Evolutionary conservation across 768 basidiomycete species (phyloP).

Genomic region (Clavaria fumosa): DNA sequence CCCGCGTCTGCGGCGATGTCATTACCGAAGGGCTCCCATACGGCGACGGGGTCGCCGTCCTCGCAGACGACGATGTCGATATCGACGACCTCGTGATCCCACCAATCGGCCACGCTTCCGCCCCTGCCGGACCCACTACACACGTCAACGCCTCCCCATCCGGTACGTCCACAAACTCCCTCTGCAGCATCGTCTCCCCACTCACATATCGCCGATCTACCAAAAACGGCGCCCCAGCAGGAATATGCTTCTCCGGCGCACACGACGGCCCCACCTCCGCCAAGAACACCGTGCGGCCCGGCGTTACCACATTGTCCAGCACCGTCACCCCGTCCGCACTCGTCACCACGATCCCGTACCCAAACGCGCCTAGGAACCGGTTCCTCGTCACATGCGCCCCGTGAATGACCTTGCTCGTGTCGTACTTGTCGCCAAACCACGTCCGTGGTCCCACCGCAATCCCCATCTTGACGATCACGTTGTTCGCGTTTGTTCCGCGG

Average conservation of each 20-base stretch:
- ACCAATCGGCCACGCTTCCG: too few relatives aligned
- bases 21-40: too few relatives aligned
- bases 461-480: slow-evolving; percentile 70
- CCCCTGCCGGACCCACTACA: too few relatives aligned
- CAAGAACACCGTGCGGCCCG: slow-evolving; percentile 68
- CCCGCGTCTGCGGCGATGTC: too few relatives aligned
- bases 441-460: slow-evolving; percentile 64
- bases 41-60: too few relatives aligned
- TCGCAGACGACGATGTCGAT: too few relatives aligned
- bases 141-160: too few relatives aligned
- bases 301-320: slow-evolving; percentile 37
- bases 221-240: slow-evolving; percentile 44
- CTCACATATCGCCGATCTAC: too few relatives aligned
- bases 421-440: slow-evolving; percentile 52
- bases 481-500: slow-evolving; percentile 39
- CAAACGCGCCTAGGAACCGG: slow-evolving; percentile 49
- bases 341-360: slow-evolving; percentile 54
- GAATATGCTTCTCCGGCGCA: slow-evolving; percentile 30
- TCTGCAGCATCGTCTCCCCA: too few relatives aligned
- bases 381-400: slow-evolving; percentile 42
- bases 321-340: slow-evolving; percentile 55
- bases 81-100: too few relatives aligned
- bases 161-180: too few relatives aligned
- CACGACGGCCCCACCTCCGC: slow-evolving; percentile 56
- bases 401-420: slow-evolving; percentile 35